These are phyloP conservation scores for Pulveroboletus sp. DNA, from an alignment of 768 basidiomycete genomes.

Conservation along the genomic window DNA sequence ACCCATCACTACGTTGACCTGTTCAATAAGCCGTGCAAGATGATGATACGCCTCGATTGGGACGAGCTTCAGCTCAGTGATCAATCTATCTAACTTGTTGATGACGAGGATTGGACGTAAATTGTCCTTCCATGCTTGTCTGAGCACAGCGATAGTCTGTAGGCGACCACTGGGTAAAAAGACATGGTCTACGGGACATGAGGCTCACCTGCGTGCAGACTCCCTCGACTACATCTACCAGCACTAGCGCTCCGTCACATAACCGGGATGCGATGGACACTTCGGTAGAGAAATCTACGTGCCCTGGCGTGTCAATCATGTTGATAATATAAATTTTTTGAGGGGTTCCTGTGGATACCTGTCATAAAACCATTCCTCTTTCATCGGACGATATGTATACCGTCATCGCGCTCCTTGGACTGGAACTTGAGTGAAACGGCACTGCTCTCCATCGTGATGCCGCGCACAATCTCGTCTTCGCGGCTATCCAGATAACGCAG, in stretches of 20 bases:
- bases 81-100: slow-evolving; percentile 93
- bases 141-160: slow-evolving; percentile 90
- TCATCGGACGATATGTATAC: slow-evolving; percentile 38
- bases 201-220: slow-evolving; percentile 88
- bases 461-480: slow-evolving; percentile 95
- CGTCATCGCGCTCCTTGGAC: slow-evolving; percentile 61
- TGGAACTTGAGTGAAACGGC: slow-evolving; percentile 89
- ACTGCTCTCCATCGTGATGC: slow-evolving; percentile 98
- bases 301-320: slow-evolving; percentile 98
- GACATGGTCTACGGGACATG: not conserved
- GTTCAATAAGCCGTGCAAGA: slow-evolving; percentile 87
- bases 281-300: slow-evolving; percentile 97
- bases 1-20: slow-evolving; percentile 98
- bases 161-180: not conserved
- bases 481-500: slow-evolving; percentile 92
- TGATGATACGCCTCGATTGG: slow-evolving; percentile 94
- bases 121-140: slow-evolving; percentile 90
- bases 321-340: slow-evolving; percentile 80
- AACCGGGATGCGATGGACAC: slow-evolving; percentile 91
- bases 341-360: slow-evolving; percentile 43
- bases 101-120: slow-evolving; percentile 90
- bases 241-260: slow-evolving; percentile 91
- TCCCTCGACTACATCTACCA: slow-evolving; percentile 96
- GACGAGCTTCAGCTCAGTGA: slow-evolving; percentile 87
- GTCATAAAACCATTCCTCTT: slow-evolving; percentile 25